Evolutionary conservation across 2,329 filamentous ascomycete genomes (phyloP).

Genomic region (Neonectria hederae): DNA sequence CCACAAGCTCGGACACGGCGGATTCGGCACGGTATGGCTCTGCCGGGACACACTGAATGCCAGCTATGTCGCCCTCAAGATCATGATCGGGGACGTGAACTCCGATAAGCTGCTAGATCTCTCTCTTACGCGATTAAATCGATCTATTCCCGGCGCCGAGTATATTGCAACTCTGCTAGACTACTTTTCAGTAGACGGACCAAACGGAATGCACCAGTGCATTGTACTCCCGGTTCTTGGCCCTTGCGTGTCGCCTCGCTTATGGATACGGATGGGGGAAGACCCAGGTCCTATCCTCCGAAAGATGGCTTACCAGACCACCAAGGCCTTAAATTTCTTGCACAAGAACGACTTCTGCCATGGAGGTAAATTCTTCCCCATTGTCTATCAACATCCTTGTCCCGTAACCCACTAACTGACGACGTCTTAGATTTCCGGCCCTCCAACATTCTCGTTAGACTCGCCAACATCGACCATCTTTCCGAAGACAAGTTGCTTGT

Average conservation of each 20-base stretch:
- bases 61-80: neutral
- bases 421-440: slow-evolving; percentile 38
- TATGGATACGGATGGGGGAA: slow-evolving; percentile 16
- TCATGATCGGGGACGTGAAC: neutral
- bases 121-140: neutral
- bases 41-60: neutral
- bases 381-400: neutral
- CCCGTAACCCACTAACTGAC: too few relatives aligned
- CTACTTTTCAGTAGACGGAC: neutral
- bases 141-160: neutral
- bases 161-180: neutral
- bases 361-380: slow-evolving; percentile 37
- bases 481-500: slow-evolving; percentile 33
- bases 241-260: slow-evolving; percentile 32
- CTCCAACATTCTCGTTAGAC: slow-evolving; percentile 40
- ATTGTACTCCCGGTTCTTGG: slow-evolving; percentile 43
- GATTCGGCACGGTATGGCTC: slow-evolving; percentile 29
- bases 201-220: slow-evolving; percentile 40
- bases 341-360: slow-evolving; percentile 45
- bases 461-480: slow-evolving; percentile 35
- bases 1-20: slow-evolving; percentile 29
- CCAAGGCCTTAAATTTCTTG: slow-evolving; percentile 36
- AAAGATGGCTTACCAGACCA: slow-evolving; percentile 32
- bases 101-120: neutral
- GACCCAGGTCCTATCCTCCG: slow-evolving; percentile 24